Evolutionary conservation across 139 green algal species (phyloP), one percentile per base, ranked within the genome.

Genomic region (Chlamydomonas sp.): DNA sequence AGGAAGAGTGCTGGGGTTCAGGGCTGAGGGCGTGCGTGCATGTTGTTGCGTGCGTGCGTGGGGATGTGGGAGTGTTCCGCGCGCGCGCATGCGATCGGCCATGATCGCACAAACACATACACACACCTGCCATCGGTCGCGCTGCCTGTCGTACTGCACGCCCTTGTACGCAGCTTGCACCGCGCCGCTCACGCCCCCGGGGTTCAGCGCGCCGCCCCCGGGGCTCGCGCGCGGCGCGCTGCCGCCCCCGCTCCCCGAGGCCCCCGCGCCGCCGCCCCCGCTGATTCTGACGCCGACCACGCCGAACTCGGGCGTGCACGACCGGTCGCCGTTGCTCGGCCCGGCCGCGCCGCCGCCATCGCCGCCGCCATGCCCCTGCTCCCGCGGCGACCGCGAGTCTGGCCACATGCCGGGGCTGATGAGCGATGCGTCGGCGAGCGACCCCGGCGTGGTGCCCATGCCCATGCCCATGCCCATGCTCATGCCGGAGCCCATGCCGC

Each of bases 121-220:
- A n/a, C n/a, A n/a, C n/a, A n/a, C n/a, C 58, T 77, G 70, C 65
- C 65, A 77, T 3, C 29, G 50, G 35, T 69, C 35, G 16, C 58
- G 65, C 47, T 73, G 70, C 65, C 74, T 81, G 59, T 81, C 75
- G 20, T 58, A 77, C 37, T 77, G 65, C 16, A 81, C 57, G 0
- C 70, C 70, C 38, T 81, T 81, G 70, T 74, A 81, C 43, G 76
- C 48, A n/a, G n/a, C n/a, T n/a, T n/a, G n/a, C n/a, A n/a, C n/a
- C n/a, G n/a, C n/a, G n/a, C n/a, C n/a, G n/a, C n/a, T n/a, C n/a
- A n/a, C n/a, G n/a, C n/a, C n/a, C n/a, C n/a, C 22, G 13, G 50
- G 22, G 50, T 6, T 39, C 6, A 66, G 59, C 31, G 59, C 31
- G 5, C 6, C 26, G 20, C 6, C 5, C 5, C 59, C 59, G 10